Base-by-base conservation (phyloP, 768 basidiomycete genomes). In the Termitomyces eurrhizus region DNA sequence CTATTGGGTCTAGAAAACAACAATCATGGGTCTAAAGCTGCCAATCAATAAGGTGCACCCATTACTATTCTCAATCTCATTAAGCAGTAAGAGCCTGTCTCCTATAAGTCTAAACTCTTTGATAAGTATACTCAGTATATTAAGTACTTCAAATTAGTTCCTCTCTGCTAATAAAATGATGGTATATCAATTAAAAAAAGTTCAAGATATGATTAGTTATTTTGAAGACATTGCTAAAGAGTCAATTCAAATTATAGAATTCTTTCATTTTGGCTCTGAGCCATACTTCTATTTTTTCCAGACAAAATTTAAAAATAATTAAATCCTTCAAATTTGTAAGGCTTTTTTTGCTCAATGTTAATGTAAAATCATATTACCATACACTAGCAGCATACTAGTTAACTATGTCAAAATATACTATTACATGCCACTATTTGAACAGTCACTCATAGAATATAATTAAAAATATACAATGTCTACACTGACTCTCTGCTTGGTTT, bases 361-460 rank as follows among this genome's bases (percentile, higher is more conserved):
- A 26, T 8, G 59, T 2, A 49, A 94, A 0, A 86, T 98, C 60
- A 95, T 96, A 0, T 77, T 97, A 63, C 96, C 98, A 70, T 99
- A 99, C 68, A 97, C 95, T 0, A 97, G 97, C 1, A 95, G 93
- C 68, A 93, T 94, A 0, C 84, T 98, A 9, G 95, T 98, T 49
- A 98, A 98, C 67, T 82, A 95, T 2, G 93, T 98, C 8, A 95
- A 98, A 70, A 97, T 93, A 1, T 98, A 98, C 68, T 85, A 95
- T 45, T 84, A 93, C 33, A 94, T 95, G 83, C 92, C 92, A 0
- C 94, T n/a, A 97, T 64, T 98, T 95, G 95, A 94, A 93, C 68
- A 95, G 93, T 66, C 96, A 98, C 73, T 97, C 95, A 1, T 80
- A 97, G 39, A 95, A 98, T 70, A 93, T 98, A 67, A 93, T 95